Evolutionary conservation across 768 basidiomycete genomes (phyloP).

Genomic region (Jaapia argillacea): DNA sequence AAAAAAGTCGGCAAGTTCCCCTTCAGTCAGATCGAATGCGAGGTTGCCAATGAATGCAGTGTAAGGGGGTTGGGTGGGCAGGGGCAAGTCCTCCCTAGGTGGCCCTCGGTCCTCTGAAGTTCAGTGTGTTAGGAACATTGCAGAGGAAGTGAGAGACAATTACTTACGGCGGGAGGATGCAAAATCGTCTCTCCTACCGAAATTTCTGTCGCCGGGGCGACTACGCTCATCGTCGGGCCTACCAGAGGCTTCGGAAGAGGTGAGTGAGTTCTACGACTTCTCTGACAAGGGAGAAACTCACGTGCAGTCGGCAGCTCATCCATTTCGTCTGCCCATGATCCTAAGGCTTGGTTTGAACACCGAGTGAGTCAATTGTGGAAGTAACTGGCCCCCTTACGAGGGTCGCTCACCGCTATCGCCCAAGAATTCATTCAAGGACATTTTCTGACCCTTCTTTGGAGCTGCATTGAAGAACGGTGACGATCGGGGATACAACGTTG

Average conservation of each 20-base stretch:
- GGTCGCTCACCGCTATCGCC: conserved; percentile 65
- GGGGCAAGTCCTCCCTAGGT: conserved; percentile 83
- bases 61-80: conserved; percentile 91
- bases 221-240: conserved; percentile 56
- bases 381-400: conserved; percentile 11
- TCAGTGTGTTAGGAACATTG: conserved; percentile 1
- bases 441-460: conserved; percentile 88
- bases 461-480: no score
- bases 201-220: conserved; percentile 43
- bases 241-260: conserved; percentile 43
- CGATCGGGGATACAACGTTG: no score
- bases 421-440: conserved; percentile 88
- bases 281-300: conserved; percentile 34
- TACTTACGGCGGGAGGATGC: conserved; percentile 48
- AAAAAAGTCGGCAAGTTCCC: conserved; percentile 78
- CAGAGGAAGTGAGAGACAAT: neutral
- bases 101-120: conserved; percentile 47
- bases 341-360: conserved; percentile 44
- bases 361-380: conserved; percentile 7
- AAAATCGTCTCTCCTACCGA: conserved; percentile 55
- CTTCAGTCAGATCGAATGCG: conserved; percentile 83
- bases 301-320: conserved; percentile 87
- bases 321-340: conserved; percentile 99
- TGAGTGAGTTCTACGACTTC: conserved; percentile 1
- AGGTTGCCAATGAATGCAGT: conserved; percentile 97